Conservation (phyloP, 1,284 basidiomycete species). For the Rhodotorula mucilaginosa region DNA sequence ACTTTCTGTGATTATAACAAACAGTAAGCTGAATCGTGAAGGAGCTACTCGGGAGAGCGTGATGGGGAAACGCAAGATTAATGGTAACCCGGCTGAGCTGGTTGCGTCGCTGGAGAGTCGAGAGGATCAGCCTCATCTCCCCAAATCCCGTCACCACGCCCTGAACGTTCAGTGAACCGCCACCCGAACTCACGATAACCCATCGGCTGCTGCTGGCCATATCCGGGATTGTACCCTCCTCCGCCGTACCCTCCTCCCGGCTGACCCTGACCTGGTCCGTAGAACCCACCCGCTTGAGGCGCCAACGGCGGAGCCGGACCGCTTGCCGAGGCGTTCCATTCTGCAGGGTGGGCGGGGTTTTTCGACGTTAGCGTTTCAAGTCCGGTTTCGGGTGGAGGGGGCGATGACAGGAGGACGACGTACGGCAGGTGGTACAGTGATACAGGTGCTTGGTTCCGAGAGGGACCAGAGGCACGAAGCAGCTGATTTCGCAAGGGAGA, state of each 20-base stretch:
- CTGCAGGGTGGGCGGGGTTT: background rate
- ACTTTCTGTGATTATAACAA: too few species aligned
- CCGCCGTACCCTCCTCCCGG: slow-evolving; percentile 10
- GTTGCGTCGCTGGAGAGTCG: slow-evolving; percentile 15
- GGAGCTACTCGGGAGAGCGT: too few species aligned
- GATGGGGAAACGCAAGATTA: background rate
- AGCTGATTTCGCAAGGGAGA: background rate
- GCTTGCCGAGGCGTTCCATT: slow-evolving; percentile 23
- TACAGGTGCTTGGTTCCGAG: slow-evolving; percentile 28
- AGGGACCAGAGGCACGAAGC: slow-evolving; percentile 32
- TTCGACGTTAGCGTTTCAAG: too few species aligned
- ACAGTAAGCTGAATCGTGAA: too few species aligned
- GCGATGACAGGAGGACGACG: background rate
- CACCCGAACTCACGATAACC: slow-evolving; percentile 17
- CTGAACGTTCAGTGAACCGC: too few species aligned
- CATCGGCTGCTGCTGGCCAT: slow-evolving; percentile 17
- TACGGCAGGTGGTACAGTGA: slow-evolving; percentile 34
- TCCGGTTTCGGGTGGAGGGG: too few species aligned
- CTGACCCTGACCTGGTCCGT: background rate
- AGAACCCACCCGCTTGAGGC: slow-evolving; percentile 16
- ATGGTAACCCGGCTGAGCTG: slow-evolving; percentile 12
- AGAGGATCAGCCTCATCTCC: background rate
- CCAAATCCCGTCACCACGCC: too few species aligned
- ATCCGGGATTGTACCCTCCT: slow-evolving; percentile 13
- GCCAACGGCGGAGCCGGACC: slow-evolving; percentile 26